Percentiles rank a stretch among this genome's conserved stretches.
phyloP scores from a whole-genome alignment of 371 early-diverging fungal genomes.

The Mucor sp. region DNA sequence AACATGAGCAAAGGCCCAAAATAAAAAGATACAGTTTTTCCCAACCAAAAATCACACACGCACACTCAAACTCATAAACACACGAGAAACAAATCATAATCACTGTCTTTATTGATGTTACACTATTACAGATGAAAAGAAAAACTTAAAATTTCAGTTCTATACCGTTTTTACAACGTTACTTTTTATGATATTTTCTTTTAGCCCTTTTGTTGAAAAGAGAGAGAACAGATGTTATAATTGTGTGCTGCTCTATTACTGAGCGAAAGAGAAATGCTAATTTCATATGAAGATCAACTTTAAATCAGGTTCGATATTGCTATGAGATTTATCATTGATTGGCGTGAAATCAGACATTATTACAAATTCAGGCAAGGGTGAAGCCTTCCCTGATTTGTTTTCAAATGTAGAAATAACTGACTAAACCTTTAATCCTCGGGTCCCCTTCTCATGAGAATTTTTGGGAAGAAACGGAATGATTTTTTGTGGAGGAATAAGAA shows the following conservation, averaged over 20 bases:
- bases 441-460: slow-evolving; percentile 1
- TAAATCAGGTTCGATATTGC: no score
- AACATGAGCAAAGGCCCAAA: background rate
- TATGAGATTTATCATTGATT: no score
- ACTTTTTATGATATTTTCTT: background rate
- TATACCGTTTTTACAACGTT: background rate
- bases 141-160: background rate
- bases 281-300: background rate
- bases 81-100: background rate
- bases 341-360: background rate
- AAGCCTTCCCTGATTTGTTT: background rate
- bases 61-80: background rate
- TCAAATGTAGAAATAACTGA: background rate
- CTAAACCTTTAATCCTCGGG: slow-evolving; percentile 1
- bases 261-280: no score
- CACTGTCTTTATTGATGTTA: background rate
- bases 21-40: background rate
- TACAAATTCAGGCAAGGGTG: background rate
- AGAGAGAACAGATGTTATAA: background rate
- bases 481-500: background rate
- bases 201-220: background rate
- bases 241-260: background rate
- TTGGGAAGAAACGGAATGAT: background rate
- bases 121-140: background rate
- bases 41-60: background rate